Evolutionary conservation across 2,329 filamentous ascomycete species (phyloP), one percentile per base, ranked within the genome.

Genomic region (Neocatenulostroma microsporum): DNA sequence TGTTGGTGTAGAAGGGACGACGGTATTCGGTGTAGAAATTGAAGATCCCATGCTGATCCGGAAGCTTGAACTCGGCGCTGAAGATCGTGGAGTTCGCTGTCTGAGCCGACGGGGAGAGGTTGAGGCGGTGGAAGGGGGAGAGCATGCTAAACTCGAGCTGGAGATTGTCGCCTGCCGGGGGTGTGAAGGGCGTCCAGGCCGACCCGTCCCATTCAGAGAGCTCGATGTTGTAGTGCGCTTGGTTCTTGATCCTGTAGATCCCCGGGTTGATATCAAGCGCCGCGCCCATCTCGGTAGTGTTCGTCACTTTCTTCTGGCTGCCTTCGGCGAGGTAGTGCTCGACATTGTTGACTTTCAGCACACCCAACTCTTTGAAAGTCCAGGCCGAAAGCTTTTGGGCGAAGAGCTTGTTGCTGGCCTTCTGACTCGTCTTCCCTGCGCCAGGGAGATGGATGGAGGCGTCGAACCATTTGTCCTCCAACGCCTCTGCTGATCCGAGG

Each of bases 121-220:
- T 71, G 21, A 96, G 73, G 27, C 91, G 88, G 68, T 95, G 82
- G 77, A 95, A 96, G 39, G 91, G 89, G 2, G 89, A 95, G 30
- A 98, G 82, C 91, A 96, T 98, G 68, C 80, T 88, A 71, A 96
- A 95, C 64, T 98, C 91, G 44, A 98, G 84, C 64, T 98, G 91
- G 21, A 98, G 59, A 19, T 70, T 72, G 59, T 98, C 91, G 44
- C 66, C 70, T 7, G 71, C 57, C 15, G 85, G 79, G 14, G 83
- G 69, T 26, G 68, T 69, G 65, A 87, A 95, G 30, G 88, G 83
- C 5, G 69, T 64, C 69, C 80, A 93, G 56, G 78, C 74, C 60
- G 84, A 77, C 67, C 78, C 79, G 33, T 66, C 64, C 62, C 86
- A 94, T 62, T 95, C 87, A 18, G 88, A 94, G 36, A 98, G 56